Evolutionary conservation across 768 basidiomycete species (phyloP), one percentile per base, ranked within the genome.

Genomic region (Chalciporus chontae): DNA sequence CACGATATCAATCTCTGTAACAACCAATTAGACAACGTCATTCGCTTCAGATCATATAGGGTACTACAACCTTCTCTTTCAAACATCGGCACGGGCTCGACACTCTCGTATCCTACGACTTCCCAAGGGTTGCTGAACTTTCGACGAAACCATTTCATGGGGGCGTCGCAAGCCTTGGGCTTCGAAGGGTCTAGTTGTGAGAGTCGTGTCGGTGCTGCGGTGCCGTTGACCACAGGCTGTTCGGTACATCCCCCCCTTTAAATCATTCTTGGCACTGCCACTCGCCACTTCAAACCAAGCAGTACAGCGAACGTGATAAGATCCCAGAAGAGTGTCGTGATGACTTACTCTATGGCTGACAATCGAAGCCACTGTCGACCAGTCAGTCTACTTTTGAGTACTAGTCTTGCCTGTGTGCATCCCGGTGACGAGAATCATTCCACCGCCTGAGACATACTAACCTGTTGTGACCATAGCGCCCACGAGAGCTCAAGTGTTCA

Each of bases 121-220:
- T 90, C 88, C 88, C 88, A 90, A 32, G 85, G 79, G 8, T 70
- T 69, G 60, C 84, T 79, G 45, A 44, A 50, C 54, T 74, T 78
- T 52, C 80, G 75, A 53, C 79, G 76, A 57, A 85, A 77, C 53
- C 70, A 69, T 60, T 63, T 60, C 63, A 68, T 67, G 47, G 46
- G 17, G 40, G 40, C 51, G 50, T 55, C 37, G 39, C 42, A 53
- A 59, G 48, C 48, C 43, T 50, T 53, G 43, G 27, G 48, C 9
- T 42, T 47, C 21, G 63, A 58, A 34, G 52, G 53, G 58, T 56
- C 40, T 51, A 50, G 34, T 36, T 56, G 50, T 57, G 45, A 41
- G 46, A 42, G 48, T 8, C 43, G 39, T 37, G 26, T 37, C 24
- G 40, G 32, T 52, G 40, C 46, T 64, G 56, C 60, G 52, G 43